Base-by-base conservation (phyloP, 106 monocot species). In the Allium sativum region DNA sequence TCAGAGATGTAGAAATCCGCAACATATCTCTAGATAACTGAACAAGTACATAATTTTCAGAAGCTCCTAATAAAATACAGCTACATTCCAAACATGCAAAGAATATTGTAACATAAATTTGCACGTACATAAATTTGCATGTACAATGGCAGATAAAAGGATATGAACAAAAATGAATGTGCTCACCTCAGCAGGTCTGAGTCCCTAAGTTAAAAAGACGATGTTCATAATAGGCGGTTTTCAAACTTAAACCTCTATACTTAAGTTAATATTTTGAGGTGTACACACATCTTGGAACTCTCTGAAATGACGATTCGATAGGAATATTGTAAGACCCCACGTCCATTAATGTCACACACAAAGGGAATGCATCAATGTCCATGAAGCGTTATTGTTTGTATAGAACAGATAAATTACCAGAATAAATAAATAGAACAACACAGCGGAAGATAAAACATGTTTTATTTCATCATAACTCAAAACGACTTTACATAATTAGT, bases 1-100 rank as follows among this genome's bases (percentile, higher is more conserved):
- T 88, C 88, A 22, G 88, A 88, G 62, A 88, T 83, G 59, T 88
- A 88, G 62, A 88, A 88, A 53, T 88, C 83, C 16, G 73, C 82
- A 42, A 76, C 82, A 63, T 79, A 82, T 59, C 86, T 76, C 86
- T 86, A 78, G 40, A 58, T 41, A 47, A 69, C 20, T 59, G 48
- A 48, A 48, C 8, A 12, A 8, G 8, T 48, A 48, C 12, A 48
- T 48, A 48, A 48, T 9, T 48, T 9, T 48, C 48, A 12, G 48
- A 9, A 9, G 12, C 12, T 48, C 12, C 12, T 48, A 48, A 9
- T 48, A 48, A 9, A 48, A 48, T 48, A 48, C 48, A 48, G 12
- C 48, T 48, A 12, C 48, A 8, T n/a, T n/a, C n/a, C n/a, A n/a
- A n/a, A n/a, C n/a, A n/a, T n/a, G n/a, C n/a, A n/a, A n/a, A n/a